These are phyloP conservation scores for Cunninghamia lanceolata DNA, from an alignment of 75 land plant genomes.

Conservation along the genomic window DNA sequence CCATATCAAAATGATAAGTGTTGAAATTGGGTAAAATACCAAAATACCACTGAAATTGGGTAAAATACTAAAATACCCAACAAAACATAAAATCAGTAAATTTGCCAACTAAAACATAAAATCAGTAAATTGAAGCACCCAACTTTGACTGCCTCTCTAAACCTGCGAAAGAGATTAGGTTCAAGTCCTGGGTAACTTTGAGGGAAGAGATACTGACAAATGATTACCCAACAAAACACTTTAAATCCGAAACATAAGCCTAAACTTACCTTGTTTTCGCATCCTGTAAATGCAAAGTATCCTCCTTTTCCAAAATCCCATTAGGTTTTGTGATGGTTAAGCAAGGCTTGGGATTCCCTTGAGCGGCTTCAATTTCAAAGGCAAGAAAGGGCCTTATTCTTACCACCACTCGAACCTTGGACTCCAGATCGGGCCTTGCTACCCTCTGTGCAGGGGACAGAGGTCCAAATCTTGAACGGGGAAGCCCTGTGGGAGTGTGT, in stretches of 20 bases:
- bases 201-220: no score
- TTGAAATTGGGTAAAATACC: background rate
- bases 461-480: background rate
- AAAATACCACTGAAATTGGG: background rate
- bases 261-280: constrained; percentile 35
- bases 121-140: background rate
- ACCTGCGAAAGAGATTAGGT: no score
- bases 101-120: background rate
- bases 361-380: constrained; percentile 26
- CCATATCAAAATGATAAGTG: background rate
- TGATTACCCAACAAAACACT: no score
- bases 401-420: constrained; percentile 69
- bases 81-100: no score
- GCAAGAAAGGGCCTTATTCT: constrained; percentile 76
- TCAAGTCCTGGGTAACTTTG: no score
- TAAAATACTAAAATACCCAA: no score
- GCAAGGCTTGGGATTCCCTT: constrained; percentile 31
- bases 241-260: background rate
- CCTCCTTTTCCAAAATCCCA: constrained; percentile 24
- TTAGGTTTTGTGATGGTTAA: constrained; percentile 23
- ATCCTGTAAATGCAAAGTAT: constrained; percentile 52
- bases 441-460: constrained; percentile 4
- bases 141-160: no score
- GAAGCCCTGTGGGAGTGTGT: constrained; percentile 1
- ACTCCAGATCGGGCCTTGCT: constrained; percentile 12